Percentiles rank a stretch among this genome's conserved stretches.
Evolutionary conservation across 345 rosid genomes (phyloP).

Genomic region (Pugionium cornutum): DNA sequence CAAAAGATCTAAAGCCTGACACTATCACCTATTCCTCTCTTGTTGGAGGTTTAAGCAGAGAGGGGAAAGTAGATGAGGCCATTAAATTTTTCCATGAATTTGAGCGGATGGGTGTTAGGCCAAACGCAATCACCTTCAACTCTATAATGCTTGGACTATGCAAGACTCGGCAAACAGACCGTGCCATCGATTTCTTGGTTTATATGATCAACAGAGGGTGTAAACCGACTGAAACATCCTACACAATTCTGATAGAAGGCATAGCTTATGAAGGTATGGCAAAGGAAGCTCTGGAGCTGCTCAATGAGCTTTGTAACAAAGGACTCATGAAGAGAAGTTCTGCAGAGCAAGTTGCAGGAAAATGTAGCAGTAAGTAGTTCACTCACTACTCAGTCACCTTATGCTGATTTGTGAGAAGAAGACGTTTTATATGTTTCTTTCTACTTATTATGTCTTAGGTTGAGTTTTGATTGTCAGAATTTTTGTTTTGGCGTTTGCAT

Average conservation of each 20-base stretch:
- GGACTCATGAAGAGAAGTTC: constrained; percentile 72
- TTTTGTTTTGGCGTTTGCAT: constrained; percentile 17
- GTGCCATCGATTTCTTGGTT: constrained; percentile 83
- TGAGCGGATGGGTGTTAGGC: constrained; percentile 64
- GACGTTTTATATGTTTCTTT: constrained; percentile 1
- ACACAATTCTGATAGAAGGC: constrained; percentile 82
- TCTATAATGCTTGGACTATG: constrained; percentile 76
- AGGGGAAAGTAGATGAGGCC: constrained; percentile 80
- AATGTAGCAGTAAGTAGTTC: constrained; percentile 47
- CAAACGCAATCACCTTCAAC: constrained; percentile 71
- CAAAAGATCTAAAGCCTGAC: constrained; percentile 76
- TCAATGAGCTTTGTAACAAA: constrained; percentile 62
- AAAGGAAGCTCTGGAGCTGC: constrained; percentile 69
- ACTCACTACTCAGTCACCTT: constrained; percentile 4
- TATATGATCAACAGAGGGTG: constrained; percentile 76
- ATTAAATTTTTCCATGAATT: constrained; percentile 70
- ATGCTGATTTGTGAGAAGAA: constrained; percentile 13
- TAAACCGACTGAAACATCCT: constrained; percentile 76
- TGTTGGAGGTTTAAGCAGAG: constrained; percentile 80
- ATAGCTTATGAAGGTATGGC: constrained; percentile 79
- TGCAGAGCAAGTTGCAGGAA: constrained; percentile 65
- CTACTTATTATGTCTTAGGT: constrained; percentile 18
- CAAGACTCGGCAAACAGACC: constrained; percentile 64
- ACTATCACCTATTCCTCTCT: constrained; percentile 71
- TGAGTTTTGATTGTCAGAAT: constrained; percentile 22